These are phyloP conservation scores for Botrytis pseudocinerea DNA, from an alignment of 2,329 filamentous ascomycete species.

Conservation along the genomic window DNA sequence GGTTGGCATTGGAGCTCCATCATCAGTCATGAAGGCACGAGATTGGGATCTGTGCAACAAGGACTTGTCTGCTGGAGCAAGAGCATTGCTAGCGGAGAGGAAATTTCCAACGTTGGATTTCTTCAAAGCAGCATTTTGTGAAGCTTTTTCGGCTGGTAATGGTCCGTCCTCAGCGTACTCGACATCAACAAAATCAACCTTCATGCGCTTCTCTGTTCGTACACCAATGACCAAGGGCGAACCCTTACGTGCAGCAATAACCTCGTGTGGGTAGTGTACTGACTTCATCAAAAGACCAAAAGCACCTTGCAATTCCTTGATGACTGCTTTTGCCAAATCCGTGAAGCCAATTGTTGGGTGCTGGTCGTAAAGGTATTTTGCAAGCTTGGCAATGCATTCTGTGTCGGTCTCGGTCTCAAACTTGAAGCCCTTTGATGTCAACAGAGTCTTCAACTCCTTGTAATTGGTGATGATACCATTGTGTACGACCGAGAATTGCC, in stretches of 20 bases:
- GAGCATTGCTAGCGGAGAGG: constrained; percentile 65
- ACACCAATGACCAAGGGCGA: constrained; percentile 97
- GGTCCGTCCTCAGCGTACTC: constrained; percentile 84
- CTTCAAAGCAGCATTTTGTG: constrained; percentile 95
- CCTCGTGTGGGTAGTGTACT: constrained; percentile 96
- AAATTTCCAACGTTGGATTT: constrained; percentile 71
- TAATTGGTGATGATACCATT: constrained; percentile 99
- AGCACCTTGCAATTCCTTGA: constrained; percentile 96
- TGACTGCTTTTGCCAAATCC: constrained; percentile 93
- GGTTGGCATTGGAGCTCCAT: constrained; percentile 95
- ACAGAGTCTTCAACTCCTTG: constrained; percentile 95
- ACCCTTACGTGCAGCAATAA: constrained; percentile 97
- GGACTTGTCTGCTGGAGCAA: constrained; percentile 94
- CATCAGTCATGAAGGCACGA: constrained; percentile 96
- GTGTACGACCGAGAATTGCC: constrained; percentile 97
- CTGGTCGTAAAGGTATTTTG: constrained; percentile 96
- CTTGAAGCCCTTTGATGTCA: constrained; percentile 91
- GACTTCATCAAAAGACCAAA: constrained; percentile 98
- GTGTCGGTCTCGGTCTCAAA: constrained; percentile 99
- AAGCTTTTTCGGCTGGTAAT: constrained; percentile 89
- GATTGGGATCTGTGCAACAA: constrained; percentile 98
- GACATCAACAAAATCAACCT: constrained; percentile 99
- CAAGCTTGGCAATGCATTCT: constrained; percentile 97
- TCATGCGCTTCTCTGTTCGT: constrained; percentile 97
- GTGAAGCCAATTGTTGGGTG: constrained; percentile 95